Evolutionary conservation across 805 yeast genomes (phyloP), one percentile per base, ranked within the genome.

Genomic region (Ogataea zsoltii): DNA sequence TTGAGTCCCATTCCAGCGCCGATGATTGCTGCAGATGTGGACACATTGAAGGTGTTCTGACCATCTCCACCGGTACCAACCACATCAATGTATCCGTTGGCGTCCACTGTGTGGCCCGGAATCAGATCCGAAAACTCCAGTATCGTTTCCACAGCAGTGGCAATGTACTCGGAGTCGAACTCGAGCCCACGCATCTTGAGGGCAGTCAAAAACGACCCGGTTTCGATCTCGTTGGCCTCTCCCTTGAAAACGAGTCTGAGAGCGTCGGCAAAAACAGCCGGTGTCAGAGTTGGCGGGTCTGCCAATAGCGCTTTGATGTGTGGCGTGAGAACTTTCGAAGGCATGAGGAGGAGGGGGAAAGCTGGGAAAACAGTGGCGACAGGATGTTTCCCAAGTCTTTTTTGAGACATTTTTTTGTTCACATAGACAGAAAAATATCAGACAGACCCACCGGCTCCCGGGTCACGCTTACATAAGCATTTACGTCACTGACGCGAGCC

Each of bases 11-110:
- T 85, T 7, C 99, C 99, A 0, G 98, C 88, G 0, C 90, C 94
- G 2, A 94, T 90, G 38, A 94, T 89, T 1, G 97, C 97, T 1
- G 97, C 75, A 2, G 97, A 88, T 0, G 99, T 94, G 13, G 96
- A 85, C 2, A 94, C 99, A 57, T 94, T 94, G 70, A 94, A 94
- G 0, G 99, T 94, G 62, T 94, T 85, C 61, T 94, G 96, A 2
- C 97, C 97, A 62, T 94, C 99, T 13, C 99, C 99, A 21, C 99
- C 99, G 0, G 99, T 94, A 1, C 99, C 99, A 5, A 94, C 99
- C 25, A 94, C 88, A 64, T 94, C 99, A 5, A 85, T 74, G 54
- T 77, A 85, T 0, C 85, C 85, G 1, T 63, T 66, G 1, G 68
- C 56, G 32, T 76, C 77, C 12, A 78, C 76, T 1, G 59, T 54